These are phyloP conservation scores for Pistacia atlantica DNA, from an alignment of 345 rosid species.

Conservation along the genomic window DNA sequence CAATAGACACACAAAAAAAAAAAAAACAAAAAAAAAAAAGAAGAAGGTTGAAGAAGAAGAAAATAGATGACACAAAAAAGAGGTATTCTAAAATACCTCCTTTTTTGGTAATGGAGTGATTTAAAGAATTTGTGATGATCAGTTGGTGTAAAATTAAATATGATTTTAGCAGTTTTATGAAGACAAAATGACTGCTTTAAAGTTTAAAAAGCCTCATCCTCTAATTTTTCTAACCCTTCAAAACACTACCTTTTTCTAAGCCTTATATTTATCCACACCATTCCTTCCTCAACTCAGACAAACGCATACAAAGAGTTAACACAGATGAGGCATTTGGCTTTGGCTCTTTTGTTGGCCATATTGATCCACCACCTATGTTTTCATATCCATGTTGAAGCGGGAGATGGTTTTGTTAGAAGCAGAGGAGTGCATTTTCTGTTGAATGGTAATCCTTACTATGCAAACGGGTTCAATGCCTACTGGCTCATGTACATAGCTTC, in stretches of 20 bases:
- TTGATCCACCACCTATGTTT: slow-evolving; percentile 33
- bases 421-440: slow-evolving; percentile 64
- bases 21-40: no score
- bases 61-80: no score
- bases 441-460: slow-evolving; percentile 74
- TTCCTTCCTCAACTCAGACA: slow-evolving; percentile 5
- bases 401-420: slow-evolving; percentile 62
- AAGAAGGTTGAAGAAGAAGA: no score
- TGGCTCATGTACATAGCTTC: slow-evolving; percentile 88
- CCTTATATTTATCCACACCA: neutral
- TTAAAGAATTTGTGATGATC: neutral
- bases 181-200: slow-evolving; percentile 14
- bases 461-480: slow-evolving; percentile 92
- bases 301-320: neutral
- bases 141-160: neutral
- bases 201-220: slow-evolving; percentile 3
- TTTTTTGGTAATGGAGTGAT: neutral
- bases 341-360: slow-evolving; percentile 35
- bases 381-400: slow-evolving; percentile 41
- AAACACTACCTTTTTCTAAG: neutral
- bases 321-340: slow-evolving; percentile 46
- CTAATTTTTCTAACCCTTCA: slow-evolving; percentile 9
- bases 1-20: no score
- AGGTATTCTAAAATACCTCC: no score
- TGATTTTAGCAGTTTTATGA: slow-evolving; percentile 7